These are phyloP conservation scores for Mrakia hoshinonis DNA, from an alignment of 768 basidiomycete species.

Conservation along the genomic window DNA sequence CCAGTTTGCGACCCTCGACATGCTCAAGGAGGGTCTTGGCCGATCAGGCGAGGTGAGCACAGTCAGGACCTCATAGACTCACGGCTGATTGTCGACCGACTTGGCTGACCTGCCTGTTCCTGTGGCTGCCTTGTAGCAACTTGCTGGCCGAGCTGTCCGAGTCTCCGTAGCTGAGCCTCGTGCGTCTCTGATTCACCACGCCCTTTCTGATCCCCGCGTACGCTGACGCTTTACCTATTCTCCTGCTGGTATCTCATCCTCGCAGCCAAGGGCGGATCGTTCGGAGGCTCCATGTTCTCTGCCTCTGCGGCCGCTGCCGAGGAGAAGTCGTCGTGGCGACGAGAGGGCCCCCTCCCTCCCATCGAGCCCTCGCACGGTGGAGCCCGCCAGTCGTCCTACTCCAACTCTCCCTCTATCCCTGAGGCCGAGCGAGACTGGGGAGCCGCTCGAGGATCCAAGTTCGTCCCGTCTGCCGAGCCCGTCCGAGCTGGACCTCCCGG, in stretches of 20 bases:
- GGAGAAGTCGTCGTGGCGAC: slow-evolving; percentile 75
- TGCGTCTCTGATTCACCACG: slow-evolving; percentile 47
- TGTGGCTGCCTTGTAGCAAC: slow-evolving; percentile 43
- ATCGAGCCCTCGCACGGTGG: slow-evolving; percentile 41
- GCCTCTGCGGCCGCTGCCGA: slow-evolving; percentile 51
- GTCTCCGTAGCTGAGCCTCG: slow-evolving; percentile 94
- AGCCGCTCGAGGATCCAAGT: slow-evolving; percentile 41
- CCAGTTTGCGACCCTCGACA: slow-evolving; percentile 81
- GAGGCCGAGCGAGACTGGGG: slow-evolving; percentile 41
- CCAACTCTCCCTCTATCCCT: slow-evolving; percentile 29
- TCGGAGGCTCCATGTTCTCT: slow-evolving; percentile 46
- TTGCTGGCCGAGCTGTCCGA: slow-evolving; percentile 72
- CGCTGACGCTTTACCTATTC: slow-evolving; percentile 3
- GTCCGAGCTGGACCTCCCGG: slow-evolving; percentile 18
- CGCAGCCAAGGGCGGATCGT: slow-evolving; percentile 61
- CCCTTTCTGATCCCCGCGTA: not conserved
- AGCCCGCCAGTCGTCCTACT: slow-evolving; percentile 36
- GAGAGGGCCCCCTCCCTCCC: slow-evolving; percentile 69
- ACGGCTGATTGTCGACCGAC: not conserved
- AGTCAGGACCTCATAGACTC: too few species aligned
- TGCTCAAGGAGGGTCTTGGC: slow-evolving; percentile 70
- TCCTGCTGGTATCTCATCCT: slow-evolving; percentile 29
- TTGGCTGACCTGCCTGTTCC: not conserved
- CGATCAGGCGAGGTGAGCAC: slow-evolving; percentile 56
- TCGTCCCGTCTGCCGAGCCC: slow-evolving; percentile 36